phyloP scores from a whole-genome alignment of 768 basidiomycete genomes.

The Tylopilus felleus region DNA sequence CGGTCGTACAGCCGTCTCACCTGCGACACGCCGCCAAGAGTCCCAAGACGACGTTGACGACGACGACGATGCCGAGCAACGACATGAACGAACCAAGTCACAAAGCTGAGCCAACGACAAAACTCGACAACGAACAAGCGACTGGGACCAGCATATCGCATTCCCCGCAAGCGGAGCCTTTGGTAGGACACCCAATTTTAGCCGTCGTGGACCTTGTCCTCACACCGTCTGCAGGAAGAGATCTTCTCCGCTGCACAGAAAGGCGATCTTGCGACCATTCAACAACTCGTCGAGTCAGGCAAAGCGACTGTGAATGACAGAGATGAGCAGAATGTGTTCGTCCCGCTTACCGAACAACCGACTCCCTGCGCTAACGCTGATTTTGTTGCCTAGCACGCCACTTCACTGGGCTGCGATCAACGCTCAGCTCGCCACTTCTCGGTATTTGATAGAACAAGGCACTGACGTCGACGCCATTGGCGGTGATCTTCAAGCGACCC shows the following conservation, averaged over 20 bases:
- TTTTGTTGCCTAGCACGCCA: conserved; percentile 49
- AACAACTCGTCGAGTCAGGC: conserved; percentile 67
- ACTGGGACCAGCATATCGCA: conserved; percentile 26
- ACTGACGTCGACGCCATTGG: conserved; percentile 94
- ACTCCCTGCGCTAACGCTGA: conserved; percentile 5
- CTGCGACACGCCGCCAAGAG: not conserved
- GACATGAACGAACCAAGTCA: conserved; percentile 31
- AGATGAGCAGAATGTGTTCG: conserved; percentile 79
- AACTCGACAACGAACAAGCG: conserved; percentile 26
- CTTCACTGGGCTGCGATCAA: conserved; percentile 99
- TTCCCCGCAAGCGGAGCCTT: conserved; percentile 21
- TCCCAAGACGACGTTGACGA: conserved; percentile 7
- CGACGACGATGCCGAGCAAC: conserved; percentile 18
- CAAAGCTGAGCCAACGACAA: conserved; percentile 30
- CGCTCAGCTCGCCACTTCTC: conserved; percentile 85
- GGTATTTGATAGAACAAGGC: conserved; percentile 84
- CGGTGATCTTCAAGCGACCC: conserved; percentile 91
- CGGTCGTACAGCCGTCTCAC: conserved; percentile 2
- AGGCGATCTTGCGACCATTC: conserved; percentile 69
- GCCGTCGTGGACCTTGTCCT: not conserved
- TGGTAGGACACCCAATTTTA: conserved; percentile 14
- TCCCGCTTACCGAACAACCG: not conserved
- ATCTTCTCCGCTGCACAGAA: conserved; percentile 87
- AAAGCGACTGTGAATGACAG: conserved; percentile 69
- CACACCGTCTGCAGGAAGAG: conserved; percentile 35